Evolutionary conservation across 441 rosid genomes (phyloP).

Genomic region (Geranium incanum): DNA sequence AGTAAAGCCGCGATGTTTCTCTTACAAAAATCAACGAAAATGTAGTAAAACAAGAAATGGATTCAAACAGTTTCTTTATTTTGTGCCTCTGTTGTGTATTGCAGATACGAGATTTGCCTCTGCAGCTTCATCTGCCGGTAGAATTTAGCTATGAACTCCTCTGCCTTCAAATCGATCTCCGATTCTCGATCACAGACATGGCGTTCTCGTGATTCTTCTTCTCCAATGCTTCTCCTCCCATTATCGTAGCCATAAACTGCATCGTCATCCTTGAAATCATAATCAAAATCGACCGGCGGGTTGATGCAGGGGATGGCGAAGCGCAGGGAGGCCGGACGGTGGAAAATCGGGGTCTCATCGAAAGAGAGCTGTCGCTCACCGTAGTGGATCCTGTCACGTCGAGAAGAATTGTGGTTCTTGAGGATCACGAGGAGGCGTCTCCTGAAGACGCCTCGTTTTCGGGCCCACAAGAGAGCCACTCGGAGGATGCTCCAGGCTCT

Average conservation of each 20-base stretch:
- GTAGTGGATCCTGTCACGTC: slow-evolving; percentile 22
- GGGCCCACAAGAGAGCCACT: slow-evolving; percentile 54
- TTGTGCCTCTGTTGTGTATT: slow-evolving; percentile 35
- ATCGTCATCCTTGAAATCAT: slow-evolving; percentile 34
- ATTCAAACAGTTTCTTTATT: slow-evolving; percentile 17
- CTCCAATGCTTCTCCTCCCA: slow-evolving; percentile 27
- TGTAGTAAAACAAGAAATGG: neutral
- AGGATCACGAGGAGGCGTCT: slow-evolving; percentile 41
- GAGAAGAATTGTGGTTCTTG: slow-evolving; percentile 21
- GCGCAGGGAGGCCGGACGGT: slow-evolving; percentile 66
- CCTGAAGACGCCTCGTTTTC: slow-evolving; percentile 64
- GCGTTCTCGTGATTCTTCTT: slow-evolving; percentile 18
- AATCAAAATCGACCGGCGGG: slow-evolving; percentile 45
- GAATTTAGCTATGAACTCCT: slow-evolving; percentile 71
- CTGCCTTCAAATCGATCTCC: slow-evolving; percentile 72
- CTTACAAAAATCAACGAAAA: neutral
- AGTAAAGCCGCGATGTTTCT: neutral
- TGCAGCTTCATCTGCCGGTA: slow-evolving; percentile 64
- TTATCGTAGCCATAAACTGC: slow-evolving; percentile 22
- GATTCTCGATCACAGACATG: slow-evolving; percentile 18
- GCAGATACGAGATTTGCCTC: slow-evolving; percentile 58
- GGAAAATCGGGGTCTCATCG: slow-evolving; percentile 65
- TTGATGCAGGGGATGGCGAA: slow-evolving; percentile 67
- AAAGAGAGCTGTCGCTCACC: slow-evolving; percentile 72
- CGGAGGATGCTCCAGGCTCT: slow-evolving; percentile 57